Conservation (phyloP, 352 stramenopile species). For the Phytophthora hybrid region DNA sequence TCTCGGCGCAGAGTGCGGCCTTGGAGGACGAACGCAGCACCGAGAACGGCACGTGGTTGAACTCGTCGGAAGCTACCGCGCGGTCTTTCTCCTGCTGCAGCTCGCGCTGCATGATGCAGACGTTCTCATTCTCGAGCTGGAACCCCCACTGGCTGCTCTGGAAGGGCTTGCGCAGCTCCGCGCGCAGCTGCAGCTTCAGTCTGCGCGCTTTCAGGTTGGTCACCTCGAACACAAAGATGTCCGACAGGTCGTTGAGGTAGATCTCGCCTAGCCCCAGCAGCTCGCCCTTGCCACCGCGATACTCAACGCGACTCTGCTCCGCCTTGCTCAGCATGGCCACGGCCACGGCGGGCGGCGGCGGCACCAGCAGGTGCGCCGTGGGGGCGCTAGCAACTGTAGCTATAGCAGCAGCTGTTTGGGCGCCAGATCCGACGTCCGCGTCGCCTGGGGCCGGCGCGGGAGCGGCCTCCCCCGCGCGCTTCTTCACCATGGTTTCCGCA, state of each 20-base stretch:
- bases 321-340: conserved; percentile 77
- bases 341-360: conserved; percentile 44
- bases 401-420: conserved; percentile 1
- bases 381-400: neutral
- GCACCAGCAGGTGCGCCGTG: conserved; percentile 19
- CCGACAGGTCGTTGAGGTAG: conserved; percentile 89
- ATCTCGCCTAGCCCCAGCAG: conserved; percentile 79
- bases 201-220: conserved; percentile 63
- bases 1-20: conserved; percentile 73
- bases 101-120: conserved; percentile 62
- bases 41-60: conserved; percentile 79
- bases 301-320: conserved; percentile 58
- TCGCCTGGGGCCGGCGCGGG: conserved; percentile 20
- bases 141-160: conserved; percentile 80
- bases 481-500: conserved; percentile 51
- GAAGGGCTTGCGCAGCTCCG: conserved; percentile 86
- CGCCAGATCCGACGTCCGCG: conserved; percentile 3
- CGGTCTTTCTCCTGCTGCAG: conserved; percentile 44
- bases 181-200: conserved; percentile 71
- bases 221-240: conserved; percentile 86
- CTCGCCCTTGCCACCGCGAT: conserved; percentile 59
- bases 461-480: conserved; percentile 31
- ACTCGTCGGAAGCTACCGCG: conserved; percentile 54
- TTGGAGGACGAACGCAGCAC: conserved; percentile 78
- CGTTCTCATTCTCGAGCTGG: conserved; percentile 91